A percentile compares a stretch with the other conserved stretches of the same genome.
Conservation (phyloP, 805 yeast species). For the Suhomyces prunicola region DNA sequence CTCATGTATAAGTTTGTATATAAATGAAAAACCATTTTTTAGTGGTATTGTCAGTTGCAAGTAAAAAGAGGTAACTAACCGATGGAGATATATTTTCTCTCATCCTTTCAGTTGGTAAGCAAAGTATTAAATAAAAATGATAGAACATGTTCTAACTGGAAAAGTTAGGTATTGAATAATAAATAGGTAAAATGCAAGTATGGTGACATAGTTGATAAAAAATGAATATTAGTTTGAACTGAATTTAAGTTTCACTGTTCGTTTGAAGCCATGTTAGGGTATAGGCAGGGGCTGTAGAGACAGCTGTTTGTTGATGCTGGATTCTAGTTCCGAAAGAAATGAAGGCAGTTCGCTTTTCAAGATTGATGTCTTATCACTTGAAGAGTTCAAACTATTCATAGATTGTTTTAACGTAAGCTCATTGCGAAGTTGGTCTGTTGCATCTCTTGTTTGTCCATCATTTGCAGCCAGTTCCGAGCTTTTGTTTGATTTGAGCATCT, state of each 20-base stretch:
- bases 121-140: neutral
- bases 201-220: neutral
- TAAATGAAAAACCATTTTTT: neutral
- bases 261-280: neutral
- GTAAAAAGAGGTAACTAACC: neutral
- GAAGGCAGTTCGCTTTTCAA: conserved; percentile 1
- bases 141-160: neutral
- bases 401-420: neutral
- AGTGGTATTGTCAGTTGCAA: neutral
- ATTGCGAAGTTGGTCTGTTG: neutral
- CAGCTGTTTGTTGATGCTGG: neutral
- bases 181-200: neutral
- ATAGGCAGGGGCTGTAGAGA: neutral
- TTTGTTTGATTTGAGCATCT: conserved; percentile 14
- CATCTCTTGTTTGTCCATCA: neutral
- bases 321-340: conserved; percentile 18
- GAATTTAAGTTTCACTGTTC: neutral
- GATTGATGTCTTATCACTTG: neutral
- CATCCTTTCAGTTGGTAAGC: neutral
- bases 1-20: conserved; percentile 1
- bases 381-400: neutral
- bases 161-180: neutral
- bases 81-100: neutral
- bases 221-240: neutral
- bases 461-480: neutral